A percentile compares a stretch with the other conserved stretches of the same genome.
phyloP scores from a whole-genome alignment of 2,329 filamentous ascomycete genomes.

The Cercospora zeae-maydis region DNA sequence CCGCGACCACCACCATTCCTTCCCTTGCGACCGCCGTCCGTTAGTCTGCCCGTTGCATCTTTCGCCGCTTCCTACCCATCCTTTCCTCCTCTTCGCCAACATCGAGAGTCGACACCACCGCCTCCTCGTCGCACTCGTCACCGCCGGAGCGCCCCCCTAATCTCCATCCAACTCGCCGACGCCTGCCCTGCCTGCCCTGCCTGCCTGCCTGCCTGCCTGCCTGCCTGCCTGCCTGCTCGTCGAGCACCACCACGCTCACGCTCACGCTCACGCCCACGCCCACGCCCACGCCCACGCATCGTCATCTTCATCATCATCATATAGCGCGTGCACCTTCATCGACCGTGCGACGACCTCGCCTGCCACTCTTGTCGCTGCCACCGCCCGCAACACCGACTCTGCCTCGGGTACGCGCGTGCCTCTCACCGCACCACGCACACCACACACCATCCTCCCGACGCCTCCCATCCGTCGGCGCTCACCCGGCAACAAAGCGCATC shows the following conservation, averaged over 20 bases:
- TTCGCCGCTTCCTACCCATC: neutral
- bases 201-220: neutral
- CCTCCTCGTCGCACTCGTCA: no score
- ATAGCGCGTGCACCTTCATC: neutral
- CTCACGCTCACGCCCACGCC: neutral
- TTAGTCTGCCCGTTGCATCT: neutral
- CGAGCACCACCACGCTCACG: no score
- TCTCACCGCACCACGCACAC: neutral
- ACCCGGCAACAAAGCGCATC: slow-evolving; percentile 7
- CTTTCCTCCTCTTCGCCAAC: no score
- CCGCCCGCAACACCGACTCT: neutral
- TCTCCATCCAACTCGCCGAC: no score
- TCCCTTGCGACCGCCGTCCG: neutral
- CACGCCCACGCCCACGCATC: neutral
- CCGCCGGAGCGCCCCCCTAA: no score
- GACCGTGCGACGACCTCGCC: slow-evolving; percentile 5
- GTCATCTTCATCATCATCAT: neutral
- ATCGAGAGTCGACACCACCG: no score
- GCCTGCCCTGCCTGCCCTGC: neutral
- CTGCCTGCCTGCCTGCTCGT: neutral
- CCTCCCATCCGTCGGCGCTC: slow-evolving; percentile 3
- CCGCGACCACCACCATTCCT: neutral
- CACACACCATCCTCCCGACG: neutral
- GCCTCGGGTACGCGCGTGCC: neutral
- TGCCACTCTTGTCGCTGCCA: slow-evolving; percentile 1